These are phyloP conservation scores for Pseudozyma hubeiensis DNA, from an alignment of 1,284 basidiomycete genomes.

Conservation along the genomic window DNA sequence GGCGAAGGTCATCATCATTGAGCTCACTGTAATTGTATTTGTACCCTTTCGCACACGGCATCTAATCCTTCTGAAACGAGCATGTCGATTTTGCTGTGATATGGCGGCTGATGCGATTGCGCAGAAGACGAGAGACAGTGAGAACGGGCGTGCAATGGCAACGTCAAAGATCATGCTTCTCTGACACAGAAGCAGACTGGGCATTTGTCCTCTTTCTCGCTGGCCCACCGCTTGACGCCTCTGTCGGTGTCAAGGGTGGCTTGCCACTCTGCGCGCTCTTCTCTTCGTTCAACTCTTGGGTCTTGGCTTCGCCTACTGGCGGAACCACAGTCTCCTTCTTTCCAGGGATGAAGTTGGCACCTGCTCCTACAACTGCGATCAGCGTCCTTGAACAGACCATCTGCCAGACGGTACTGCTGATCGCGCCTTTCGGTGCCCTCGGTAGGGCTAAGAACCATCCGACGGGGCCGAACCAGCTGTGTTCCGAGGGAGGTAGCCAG, in stretches of 20 bases:
- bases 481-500: conserved; percentile 58
- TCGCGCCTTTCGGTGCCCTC: conserved; percentile 54
- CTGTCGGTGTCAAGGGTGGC: conserved; percentile 2
- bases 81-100: not conserved
- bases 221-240: not conserved
- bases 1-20: conserved; percentile 26
- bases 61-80: not conserved
- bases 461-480: conserved; percentile 59
- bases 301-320: conserved; percentile 11
- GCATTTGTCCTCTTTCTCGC: conserved; percentile 30
- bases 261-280: not conserved
- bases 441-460: conserved; percentile 57
- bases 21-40: conserved; percentile 23
- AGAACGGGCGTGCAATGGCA: not conserved
- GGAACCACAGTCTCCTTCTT: conserved; percentile 16
- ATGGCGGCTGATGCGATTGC: not conserved
- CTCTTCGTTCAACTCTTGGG: conserved; percentile 15
- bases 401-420: conserved; percentile 50
- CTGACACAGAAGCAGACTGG: conserved; percentile 7
- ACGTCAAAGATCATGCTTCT: conserved; percentile 25
- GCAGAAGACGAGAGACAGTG: not conserved
- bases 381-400: conserved; percentile 45
- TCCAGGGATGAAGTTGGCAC: conserved; percentile 22
- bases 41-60: conserved; percentile 3
- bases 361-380: conserved; percentile 11